These are phyloP conservation scores for Cymbidium sinense DNA, from an alignment of 106 monocot species.

Conservation along the genomic window DNA sequence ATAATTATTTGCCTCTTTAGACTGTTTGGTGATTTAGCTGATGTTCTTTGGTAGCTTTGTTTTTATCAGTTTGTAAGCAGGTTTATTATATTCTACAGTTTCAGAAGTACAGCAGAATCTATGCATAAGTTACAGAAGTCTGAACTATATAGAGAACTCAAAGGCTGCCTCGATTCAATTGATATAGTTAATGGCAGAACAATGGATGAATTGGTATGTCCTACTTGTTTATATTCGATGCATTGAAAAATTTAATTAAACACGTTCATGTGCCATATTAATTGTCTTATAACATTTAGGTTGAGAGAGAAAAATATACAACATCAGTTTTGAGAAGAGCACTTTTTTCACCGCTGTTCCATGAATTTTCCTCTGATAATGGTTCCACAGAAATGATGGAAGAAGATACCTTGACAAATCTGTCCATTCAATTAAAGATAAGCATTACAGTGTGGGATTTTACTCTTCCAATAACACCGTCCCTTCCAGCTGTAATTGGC, in stretches of 20 bases:
- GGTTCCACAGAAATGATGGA: slow-evolving; percentile 81
- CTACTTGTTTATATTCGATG: not conserved
- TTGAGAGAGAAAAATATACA: slow-evolving; percentile 48
- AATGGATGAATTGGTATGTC: slow-evolving; percentile 62
- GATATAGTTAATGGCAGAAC: slow-evolving; percentile 55
- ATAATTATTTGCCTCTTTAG: not conserved
- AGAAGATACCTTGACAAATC: slow-evolving; percentile 61
- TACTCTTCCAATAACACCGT: slow-evolving; percentile 83
- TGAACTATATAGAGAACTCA: slow-evolving; percentile 59
- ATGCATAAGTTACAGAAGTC: slow-evolving; percentile 50
- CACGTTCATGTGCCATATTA: slow-evolving; percentile 3
- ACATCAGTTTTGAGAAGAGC: slow-evolving; percentile 59
- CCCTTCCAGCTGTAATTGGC: slow-evolving; percentile 97
- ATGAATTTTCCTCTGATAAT: slow-evolving; percentile 42
- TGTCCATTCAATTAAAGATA: slow-evolving; percentile 60
- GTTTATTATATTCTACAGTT: slow-evolving; percentile 3
- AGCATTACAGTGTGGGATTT: slow-evolving; percentile 93
- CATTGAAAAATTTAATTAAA: not conserved
- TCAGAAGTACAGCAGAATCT: slow-evolving; percentile 38
- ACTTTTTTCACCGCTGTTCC: slow-evolving; percentile 48
- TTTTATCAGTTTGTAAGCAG: not conserved
- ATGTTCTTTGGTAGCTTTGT: not conserved
- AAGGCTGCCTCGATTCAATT: slow-evolving; percentile 62
- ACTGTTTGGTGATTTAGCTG: not conserved
- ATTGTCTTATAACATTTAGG: slow-evolving; percentile 39